These are phyloP conservation scores for Suhomyces choctaworum DNA, from an alignment of 1,139 yeast genomes.

Conservation along the genomic window DNA sequence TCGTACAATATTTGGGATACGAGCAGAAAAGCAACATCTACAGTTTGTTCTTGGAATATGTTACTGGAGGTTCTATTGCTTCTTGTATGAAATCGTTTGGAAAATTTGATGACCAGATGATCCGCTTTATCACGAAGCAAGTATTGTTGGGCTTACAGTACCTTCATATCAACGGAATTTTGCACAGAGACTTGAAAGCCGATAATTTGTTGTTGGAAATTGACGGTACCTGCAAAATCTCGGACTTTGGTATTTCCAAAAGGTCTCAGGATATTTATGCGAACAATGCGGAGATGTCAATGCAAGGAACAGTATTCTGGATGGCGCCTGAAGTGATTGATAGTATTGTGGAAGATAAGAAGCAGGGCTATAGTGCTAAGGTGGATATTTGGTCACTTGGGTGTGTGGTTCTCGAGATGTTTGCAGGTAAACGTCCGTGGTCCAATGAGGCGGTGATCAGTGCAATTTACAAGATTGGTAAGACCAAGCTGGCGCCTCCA, in stretches of 20 bases:
- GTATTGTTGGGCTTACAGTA: slow-evolving; percentile 82
- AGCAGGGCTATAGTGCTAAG: slow-evolving; percentile 95
- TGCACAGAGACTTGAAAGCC: slow-evolving; percentile 95
- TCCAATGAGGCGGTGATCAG: slow-evolving; percentile 76
- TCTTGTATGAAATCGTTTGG: slow-evolving; percentile 83
- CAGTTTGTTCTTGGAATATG: slow-evolving; percentile 89
- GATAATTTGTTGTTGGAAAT: slow-evolving; percentile 86
- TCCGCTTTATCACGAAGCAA: slow-evolving; percentile 74
- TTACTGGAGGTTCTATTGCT: slow-evolving; percentile 97
- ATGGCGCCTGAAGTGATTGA: slow-evolving; percentile 99
- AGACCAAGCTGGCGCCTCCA: slow-evolving; percentile 83
- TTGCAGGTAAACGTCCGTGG: slow-evolving; percentile 85
- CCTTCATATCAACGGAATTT: slow-evolving; percentile 80
- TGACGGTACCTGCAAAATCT: slow-evolving; percentile 93
- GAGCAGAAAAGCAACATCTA: slow-evolving; percentile 75
- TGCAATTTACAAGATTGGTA: slow-evolving; percentile 75
- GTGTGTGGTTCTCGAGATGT: slow-evolving; percentile 95
- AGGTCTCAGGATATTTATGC: slow-evolving; percentile 83
- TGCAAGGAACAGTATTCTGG: slow-evolving; percentile 97
- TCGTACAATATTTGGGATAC: slow-evolving; percentile 93
- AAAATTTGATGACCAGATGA: slow-evolving; percentile 74
- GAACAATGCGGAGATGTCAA: slow-evolving; percentile 90
- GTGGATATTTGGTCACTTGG: slow-evolving; percentile 93
- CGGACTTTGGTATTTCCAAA: slow-evolving; percentile 96
- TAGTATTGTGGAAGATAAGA: slow-evolving; percentile 69